These are phyloP conservation scores for Cicer chorassanicum DNA, from an alignment of 306 rosid species.

Conservation along the genomic window DNA sequence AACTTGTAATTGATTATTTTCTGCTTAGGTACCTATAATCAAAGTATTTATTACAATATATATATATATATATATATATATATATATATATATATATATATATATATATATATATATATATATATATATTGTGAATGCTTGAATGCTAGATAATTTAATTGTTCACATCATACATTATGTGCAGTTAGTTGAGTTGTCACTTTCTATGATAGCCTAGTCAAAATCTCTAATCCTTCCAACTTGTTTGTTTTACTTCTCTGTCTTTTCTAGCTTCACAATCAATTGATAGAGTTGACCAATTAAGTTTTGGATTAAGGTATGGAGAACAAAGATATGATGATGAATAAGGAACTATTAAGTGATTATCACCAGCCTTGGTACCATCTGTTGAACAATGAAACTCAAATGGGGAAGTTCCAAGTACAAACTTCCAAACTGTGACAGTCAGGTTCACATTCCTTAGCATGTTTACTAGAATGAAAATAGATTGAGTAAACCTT, in stretches of 20 bases:
- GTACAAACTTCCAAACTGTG: slow-evolving; percentile 20
- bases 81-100: slow-evolving; percentile 29
- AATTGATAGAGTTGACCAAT: slow-evolving; percentile 21
- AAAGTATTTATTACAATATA: slow-evolving; percentile 1
- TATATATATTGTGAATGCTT: slow-evolving; percentile 43
- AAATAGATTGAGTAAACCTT: not conserved
- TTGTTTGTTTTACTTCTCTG: slow-evolving; percentile 41
- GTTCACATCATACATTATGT: slow-evolving; percentile 30
- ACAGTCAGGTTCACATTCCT: not conserved
- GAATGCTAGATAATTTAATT: slow-evolving; percentile 11
- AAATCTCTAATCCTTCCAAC: slow-evolving; percentile 34
- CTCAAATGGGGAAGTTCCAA: slow-evolving; percentile 38
- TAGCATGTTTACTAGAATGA: slow-evolving; percentile 19
- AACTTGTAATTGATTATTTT: slow-evolving; percentile 34
- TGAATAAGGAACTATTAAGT: slow-evolving; percentile 23
- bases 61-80: slow-evolving; percentile 35
- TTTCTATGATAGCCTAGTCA: slow-evolving; percentile 26
- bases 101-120: slow-evolving; percentile 27
- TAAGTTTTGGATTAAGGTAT: slow-evolving; percentile 30
- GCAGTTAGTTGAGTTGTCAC: slow-evolving; percentile 45
- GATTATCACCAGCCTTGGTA: slow-evolving; percentile 18
- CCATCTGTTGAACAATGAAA: slow-evolving; percentile 19
- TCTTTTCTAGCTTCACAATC: slow-evolving; percentile 37
- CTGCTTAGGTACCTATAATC: not conserved
- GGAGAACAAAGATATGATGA: slow-evolving; percentile 14